Conservation (phyloP, 805 yeast genomes). For the Saccharomycopsis microspora region DNA sequence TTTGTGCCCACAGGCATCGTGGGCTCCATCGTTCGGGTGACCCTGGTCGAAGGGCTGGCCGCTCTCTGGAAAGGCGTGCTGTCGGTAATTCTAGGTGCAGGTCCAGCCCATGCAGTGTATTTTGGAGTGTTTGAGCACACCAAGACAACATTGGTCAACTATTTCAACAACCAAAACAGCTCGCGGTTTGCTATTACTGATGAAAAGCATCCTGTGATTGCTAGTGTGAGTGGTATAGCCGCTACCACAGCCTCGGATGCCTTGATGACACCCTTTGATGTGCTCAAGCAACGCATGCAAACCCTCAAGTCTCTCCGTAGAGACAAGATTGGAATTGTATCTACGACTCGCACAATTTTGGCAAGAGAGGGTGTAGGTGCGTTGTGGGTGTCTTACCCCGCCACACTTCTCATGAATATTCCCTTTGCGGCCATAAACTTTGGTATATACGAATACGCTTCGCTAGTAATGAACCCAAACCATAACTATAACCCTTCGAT, state of each 20-base stretch:
- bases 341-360: conserved; percentile 38
- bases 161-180: background rate
- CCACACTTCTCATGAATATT: conserved; percentile 81
- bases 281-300: conserved; percentile 93
- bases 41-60: conserved; percentile 78
- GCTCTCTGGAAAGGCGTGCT: conserved; percentile 92
- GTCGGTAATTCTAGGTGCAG: conserved; percentile 92
- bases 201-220: conserved; percentile 69
- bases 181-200: conserved; percentile 32
- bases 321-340: conserved; percentile 18
- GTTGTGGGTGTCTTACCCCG: conserved; percentile 87
- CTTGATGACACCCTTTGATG: conserved; percentile 95
- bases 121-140: conserved; percentile 87
- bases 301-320: conserved; percentile 18
- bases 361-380: conserved; percentile 61
- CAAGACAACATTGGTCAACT: conserved; percentile 39
- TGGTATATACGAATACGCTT: conserved; percentile 78
- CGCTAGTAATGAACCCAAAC: conserved; percentile 70
- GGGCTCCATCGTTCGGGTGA: conserved; percentile 58
- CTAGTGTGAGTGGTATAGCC: conserved; percentile 79
- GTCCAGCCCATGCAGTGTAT: conserved; percentile 97
- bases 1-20: conserved; percentile 34
- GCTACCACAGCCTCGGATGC: conserved; percentile 94
- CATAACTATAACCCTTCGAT: conserved; percentile 75
- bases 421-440: conserved; percentile 95